Evolutionary conservation across 768 basidiomycete species (phyloP).

Genomic region (Podaxis sp.): DNA sequence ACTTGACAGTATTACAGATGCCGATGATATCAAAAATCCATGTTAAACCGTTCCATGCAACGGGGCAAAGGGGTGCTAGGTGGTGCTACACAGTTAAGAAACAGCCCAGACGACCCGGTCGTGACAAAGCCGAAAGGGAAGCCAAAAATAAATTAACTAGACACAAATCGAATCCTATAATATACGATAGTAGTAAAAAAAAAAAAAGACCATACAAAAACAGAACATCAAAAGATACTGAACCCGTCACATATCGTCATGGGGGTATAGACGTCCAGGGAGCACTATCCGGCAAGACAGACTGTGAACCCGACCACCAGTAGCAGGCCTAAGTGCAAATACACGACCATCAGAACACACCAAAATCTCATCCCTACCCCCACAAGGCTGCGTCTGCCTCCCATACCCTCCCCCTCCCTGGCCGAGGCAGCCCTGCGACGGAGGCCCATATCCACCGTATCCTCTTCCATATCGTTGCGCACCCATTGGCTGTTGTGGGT

Average conservation of each 20-base stretch:
- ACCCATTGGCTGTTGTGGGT: constrained; percentile 17
- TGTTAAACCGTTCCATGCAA: background rate
- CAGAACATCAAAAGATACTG: background rate
- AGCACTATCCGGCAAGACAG: constrained; percentile 40
- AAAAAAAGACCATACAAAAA: background rate
- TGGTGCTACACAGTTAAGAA: background rate
- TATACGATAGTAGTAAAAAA: constrained; percentile 1
- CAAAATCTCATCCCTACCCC: constrained; percentile 79
- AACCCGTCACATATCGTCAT: constrained; percentile 19
- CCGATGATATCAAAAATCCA: background rate
- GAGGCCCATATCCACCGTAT: constrained; percentile 31
- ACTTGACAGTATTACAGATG: background rate
- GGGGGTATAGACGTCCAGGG: constrained; percentile 43
- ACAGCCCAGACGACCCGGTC: background rate
- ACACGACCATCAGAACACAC: constrained; percentile 89
- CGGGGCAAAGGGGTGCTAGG: background rate
- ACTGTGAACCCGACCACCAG: constrained; percentile 24
- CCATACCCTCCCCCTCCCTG: constrained; percentile 1
- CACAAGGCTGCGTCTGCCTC: constrained; percentile 37
- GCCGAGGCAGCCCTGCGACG: background rate
- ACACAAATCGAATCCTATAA: background rate
- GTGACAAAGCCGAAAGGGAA: background rate
- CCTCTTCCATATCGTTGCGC: constrained; percentile 16
- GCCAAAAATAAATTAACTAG: background rate
- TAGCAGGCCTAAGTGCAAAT: constrained; percentile 59